These are phyloP conservation scores for Quercus variabilis DNA, from an alignment of 306 rosid genomes.

Conservation along the genomic window DNA sequence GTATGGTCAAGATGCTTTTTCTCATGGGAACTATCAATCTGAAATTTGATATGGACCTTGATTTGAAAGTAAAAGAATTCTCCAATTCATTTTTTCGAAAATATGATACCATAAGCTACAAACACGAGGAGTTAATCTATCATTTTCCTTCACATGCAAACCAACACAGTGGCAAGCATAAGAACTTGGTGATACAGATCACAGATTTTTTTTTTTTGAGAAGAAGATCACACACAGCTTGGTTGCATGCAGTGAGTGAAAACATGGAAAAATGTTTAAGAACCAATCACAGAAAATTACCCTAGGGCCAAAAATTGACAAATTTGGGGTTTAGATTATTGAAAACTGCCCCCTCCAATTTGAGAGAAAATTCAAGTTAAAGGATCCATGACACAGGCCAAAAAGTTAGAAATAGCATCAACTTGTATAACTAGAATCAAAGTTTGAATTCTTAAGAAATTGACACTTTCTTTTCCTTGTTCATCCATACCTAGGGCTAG, in stretches of 20 bases:
- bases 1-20: not conserved
- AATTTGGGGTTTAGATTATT: not conserved
- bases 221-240: not conserved
- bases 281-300: not conserved
- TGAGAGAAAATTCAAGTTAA: not conserved
- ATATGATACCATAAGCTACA: not conserved
- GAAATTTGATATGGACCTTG: not conserved
- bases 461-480: not conserved
- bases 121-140: not conserved
- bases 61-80: not conserved
- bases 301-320: not conserved
- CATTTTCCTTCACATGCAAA: not conserved
- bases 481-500: not conserved
- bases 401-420: not conserved
- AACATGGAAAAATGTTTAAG: not conserved
- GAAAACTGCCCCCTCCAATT: not conserved
- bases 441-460: not conserved
- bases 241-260: not conserved
- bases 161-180: not conserved
- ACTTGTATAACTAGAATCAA: not conserved
- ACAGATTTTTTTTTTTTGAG: not conserved
- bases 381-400: not conserved
- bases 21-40: not conserved
- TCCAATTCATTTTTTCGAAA: not conserved
- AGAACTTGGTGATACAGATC: not conserved